Conservation (phyloP, 768 basidiomycete genomes). For the Boletus bicolor region DNA sequence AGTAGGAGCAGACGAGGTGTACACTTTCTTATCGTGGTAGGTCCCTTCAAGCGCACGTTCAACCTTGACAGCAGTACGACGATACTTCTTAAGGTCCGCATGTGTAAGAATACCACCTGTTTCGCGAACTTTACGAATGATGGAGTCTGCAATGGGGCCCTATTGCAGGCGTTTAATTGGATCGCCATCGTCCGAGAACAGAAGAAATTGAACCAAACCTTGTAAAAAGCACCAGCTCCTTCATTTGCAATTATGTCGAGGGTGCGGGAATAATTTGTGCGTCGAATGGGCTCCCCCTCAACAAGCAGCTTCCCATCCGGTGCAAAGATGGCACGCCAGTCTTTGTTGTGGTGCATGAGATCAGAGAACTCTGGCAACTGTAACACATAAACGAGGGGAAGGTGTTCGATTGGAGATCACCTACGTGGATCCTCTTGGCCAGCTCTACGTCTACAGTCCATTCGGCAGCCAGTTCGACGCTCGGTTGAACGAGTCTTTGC, state of each 20-base stretch:
- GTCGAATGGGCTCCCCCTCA: constrained; percentile 67
- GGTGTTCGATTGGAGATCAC: constrained; percentile 12
- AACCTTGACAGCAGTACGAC: constrained; percentile 47
- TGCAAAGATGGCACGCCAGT: constrained; percentile 77
- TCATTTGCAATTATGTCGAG: constrained; percentile 28
- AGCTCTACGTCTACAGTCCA: constrained; percentile 77
- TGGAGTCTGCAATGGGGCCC: constrained; percentile 79
- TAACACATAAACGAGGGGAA: not conserved
- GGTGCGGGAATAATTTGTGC: constrained; percentile 44
- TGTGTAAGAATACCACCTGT: constrained; percentile 81
- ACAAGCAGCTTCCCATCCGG: constrained; percentile 62
- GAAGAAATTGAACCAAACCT: constrained; percentile 34
- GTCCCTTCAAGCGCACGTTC: constrained; percentile 72
- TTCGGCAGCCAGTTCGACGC: constrained; percentile 64
- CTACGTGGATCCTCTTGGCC: constrained; percentile 61
- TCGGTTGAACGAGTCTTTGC: constrained; percentile 70
- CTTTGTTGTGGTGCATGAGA: constrained; percentile 59
- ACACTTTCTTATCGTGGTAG: constrained; percentile 75
- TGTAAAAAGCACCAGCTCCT: constrained; percentile 79
- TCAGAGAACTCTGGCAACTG: constrained; percentile 37
- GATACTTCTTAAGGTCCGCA: constrained; percentile 68
- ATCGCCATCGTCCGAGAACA: not conserved
- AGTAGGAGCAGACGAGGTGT: constrained; percentile 81
- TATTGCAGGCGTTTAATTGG: constrained; percentile 29
- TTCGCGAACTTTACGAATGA: constrained; percentile 64